A percentile compares a stretch with the other conserved stretches of the same genome.
These are phyloP conservation scores for Neofusicoccum parvum DNA, from an alignment of 2,329 filamentous ascomycete genomes.

Conservation along the genomic window DNA sequence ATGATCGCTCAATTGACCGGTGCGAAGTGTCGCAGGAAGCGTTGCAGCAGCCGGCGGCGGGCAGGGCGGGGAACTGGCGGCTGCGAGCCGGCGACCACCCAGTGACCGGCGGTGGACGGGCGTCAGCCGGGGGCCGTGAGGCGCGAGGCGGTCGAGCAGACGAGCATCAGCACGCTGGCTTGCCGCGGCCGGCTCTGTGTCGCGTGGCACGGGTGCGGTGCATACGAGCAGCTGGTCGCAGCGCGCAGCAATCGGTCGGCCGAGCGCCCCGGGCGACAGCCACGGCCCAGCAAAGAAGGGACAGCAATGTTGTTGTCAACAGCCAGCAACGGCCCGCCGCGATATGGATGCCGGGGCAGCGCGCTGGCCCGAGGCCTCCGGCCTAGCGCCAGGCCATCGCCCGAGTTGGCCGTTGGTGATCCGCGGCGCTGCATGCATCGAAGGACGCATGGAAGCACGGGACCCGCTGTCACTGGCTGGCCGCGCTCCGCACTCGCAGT, in stretches of 20 bases:
- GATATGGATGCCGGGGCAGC: constrained; percentile 7
- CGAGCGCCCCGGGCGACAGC: constrained; percentile 1
- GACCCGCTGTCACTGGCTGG: constrained; percentile 4
- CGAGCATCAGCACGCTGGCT: neutral
- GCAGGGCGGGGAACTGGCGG: neutral
- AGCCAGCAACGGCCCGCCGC: constrained; percentile 12
- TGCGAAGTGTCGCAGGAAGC: neutral
- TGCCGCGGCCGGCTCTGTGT: constrained; percentile 3
- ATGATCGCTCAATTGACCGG: neutral
- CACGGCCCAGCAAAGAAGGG: neutral
- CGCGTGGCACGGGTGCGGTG: constrained; percentile 10
- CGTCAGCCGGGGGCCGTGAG: neutral
- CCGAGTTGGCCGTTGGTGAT: constrained; percentile 14
- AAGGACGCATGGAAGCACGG: constrained; percentile 18
- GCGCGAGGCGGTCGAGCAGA: neutral
- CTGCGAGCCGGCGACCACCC: neutral
- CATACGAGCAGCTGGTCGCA: neutral
- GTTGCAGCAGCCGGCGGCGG: neutral
- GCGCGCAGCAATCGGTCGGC: constrained; percentile 1
- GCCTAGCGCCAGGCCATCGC: neutral
- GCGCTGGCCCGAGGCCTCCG: constrained; percentile 1
- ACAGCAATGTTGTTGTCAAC: constrained; percentile 14
- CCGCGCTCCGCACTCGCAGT: constrained; percentile 1
- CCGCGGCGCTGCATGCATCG: constrained; percentile 14
- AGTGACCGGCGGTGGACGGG: neutral